Percentiles rank a stretch among this genome's conserved stretches.
phyloP scores from a whole-genome alignment of 2,329 filamentous ascomycete genomes.

The Coleophoma cylindrospora region DNA sequence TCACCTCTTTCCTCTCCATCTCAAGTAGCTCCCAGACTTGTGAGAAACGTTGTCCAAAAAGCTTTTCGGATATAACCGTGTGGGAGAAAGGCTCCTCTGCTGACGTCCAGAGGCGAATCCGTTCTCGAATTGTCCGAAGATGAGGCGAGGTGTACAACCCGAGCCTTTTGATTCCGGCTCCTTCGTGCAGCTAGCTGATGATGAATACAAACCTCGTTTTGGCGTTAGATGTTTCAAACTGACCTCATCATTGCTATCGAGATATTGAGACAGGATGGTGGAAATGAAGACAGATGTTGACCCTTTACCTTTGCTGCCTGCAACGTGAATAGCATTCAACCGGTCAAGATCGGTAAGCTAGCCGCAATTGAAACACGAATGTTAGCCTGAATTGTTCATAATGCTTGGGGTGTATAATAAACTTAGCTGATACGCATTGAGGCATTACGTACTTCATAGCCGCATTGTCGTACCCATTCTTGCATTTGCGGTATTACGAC shows the following conservation, averaged over 20 bases:
- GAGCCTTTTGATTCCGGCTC: conserved; percentile 24
- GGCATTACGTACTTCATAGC: no score
- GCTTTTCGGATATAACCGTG: conserved; percentile 45
- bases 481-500: no score
- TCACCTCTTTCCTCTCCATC: no score
- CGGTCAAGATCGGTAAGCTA: conserved; percentile 12
- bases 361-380: no score
- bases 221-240: no score
- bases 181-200: conserved; percentile 19
- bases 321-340: conserved; percentile 62
- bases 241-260: no score
- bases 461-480: no score
- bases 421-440: no score
- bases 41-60: conserved; percentile 61
- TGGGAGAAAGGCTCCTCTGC: no score
- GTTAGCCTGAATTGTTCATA: no score
- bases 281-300: conserved; percentile 64
- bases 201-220: no score
- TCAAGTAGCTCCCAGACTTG: conserved; percentile 34
- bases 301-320: conserved; percentile 70
- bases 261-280: conserved; percentile 50
- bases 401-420: no score
- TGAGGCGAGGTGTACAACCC: conserved; percentile 66
- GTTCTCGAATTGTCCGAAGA: conserved; percentile 58
- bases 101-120: conserved; percentile 53